Percentiles rank a stretch among this genome's conserved stretches.
phyloP scores from a whole-genome alignment of 192 early-diverging fungal genomes.

The Coemansia furcata region DNA sequence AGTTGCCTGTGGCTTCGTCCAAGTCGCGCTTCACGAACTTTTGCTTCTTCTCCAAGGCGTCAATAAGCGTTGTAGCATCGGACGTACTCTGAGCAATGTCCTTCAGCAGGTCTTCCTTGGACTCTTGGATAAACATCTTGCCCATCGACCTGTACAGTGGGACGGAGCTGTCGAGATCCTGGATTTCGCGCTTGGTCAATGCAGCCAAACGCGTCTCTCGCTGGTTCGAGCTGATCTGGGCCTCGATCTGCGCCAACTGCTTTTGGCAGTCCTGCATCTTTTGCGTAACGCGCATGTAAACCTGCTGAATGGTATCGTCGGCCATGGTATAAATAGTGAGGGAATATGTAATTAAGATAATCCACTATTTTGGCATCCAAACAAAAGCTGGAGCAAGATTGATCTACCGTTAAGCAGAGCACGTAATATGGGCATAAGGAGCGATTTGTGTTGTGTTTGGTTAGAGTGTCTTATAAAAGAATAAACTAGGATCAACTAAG shows the following conservation, averaged over 20 bases:
- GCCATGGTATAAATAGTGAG: slow-evolving; percentile 13
- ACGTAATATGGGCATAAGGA: too few species aligned
- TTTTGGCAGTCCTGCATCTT: slow-evolving; percentile 44
- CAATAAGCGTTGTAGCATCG: slow-evolving; percentile 8
- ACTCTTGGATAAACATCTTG: slow-evolving; percentile 53
- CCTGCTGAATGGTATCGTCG: slow-evolving; percentile 42
- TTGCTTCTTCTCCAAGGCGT: slow-evolving; percentile 50
- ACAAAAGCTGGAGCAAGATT: too few species aligned
- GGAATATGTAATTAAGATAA: neutral
- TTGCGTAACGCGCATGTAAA: slow-evolving; percentile 43
- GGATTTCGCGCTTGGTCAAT: slow-evolving; percentile 47
- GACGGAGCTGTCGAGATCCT: slow-evolving; percentile 22
- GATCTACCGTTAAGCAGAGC: too few species aligned
- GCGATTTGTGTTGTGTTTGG: too few species aligned
- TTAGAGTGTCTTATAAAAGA: too few species aligned
- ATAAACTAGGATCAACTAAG: too few species aligned
- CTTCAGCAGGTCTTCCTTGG: slow-evolving; percentile 23
- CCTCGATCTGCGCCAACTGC: slow-evolving; percentile 43
- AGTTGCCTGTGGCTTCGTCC: slow-evolving; percentile 32
- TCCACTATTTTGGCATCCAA: too few species aligned
- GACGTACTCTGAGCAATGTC: slow-evolving; percentile 28
- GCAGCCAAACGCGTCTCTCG: slow-evolving; percentile 43
- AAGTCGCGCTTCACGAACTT: slow-evolving; percentile 48
- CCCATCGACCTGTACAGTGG: slow-evolving; percentile 48
- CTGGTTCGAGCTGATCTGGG: slow-evolving; percentile 41